Conservation (phyloP, 2,329 filamentous ascomycete species). For the Zelopaecilomyces penicillatus region DNA sequence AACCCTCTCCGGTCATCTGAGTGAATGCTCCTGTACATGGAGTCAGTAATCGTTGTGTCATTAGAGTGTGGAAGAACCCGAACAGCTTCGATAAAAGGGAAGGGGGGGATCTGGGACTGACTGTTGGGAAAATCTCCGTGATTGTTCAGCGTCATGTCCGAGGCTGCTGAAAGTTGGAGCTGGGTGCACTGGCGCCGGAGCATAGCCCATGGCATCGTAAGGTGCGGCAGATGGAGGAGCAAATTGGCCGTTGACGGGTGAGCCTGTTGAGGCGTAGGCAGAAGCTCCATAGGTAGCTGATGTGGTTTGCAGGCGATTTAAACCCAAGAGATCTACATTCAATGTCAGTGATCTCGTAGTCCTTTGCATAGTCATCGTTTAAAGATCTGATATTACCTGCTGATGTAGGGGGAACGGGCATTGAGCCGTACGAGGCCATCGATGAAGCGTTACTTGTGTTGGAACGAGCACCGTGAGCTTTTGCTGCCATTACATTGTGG, state of each 20-base stretch:
- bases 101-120: conserved; percentile 44
- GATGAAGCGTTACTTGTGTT: conserved; percentile 49
- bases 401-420: conserved; percentile 65
- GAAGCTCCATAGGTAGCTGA: conserved; percentile 63
- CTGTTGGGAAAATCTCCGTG: conserved; percentile 73
- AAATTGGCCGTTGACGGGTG: conserved; percentile 58
- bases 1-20: conserved; percentile 59
- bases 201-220: conserved; percentile 72
- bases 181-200: conserved; percentile 53
- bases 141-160: conserved; percentile 45
- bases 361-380: not conserved
- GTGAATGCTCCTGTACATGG: conserved; percentile 23
- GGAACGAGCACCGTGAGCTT: conserved; percentile 43
- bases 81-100: conserved; percentile 16
- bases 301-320: conserved; percentile 55
- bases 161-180: conserved; percentile 39
- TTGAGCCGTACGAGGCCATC: conserved; percentile 63
- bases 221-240: conserved; percentile 54
- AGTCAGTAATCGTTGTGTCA: not conserved
- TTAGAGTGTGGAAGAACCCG: not conserved
- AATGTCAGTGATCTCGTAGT: no score
- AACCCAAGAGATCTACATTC: conserved; percentile 59
- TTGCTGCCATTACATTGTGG: conserved; percentile 42
- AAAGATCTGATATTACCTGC: conserved; percentile 54
- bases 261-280: conserved; percentile 57